Evolutionary conservation across 1,284 basidiomycete genomes (phyloP), one percentile per base, ranked within the genome.

Genomic region (Cryptococcus depauperatus): DNA sequence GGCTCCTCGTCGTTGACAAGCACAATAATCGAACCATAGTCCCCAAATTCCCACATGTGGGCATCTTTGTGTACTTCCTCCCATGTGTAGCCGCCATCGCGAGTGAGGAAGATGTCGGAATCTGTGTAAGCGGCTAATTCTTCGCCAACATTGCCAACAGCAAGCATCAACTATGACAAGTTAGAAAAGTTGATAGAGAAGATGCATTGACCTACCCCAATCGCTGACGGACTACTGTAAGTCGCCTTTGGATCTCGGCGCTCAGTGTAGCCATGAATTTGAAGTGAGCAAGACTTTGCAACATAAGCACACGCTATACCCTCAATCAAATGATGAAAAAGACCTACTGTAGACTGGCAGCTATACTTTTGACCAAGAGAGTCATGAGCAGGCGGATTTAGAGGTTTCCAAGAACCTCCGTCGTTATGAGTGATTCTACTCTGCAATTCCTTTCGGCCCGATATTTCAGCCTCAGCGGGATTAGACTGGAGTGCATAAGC

Each of bases 1-100:
- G 90, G 79, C 48, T 84, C 84, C 66, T 97, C 91, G 68, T 98
- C 95, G 67, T 97, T 95, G 44, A 82, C 90, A 70, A 98, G 83
- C 52, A 98, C 75, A 29, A 98, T 76, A 49, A 98, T 78, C 0
- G 90, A 90, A 7, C 95, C 93, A 2, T 89, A 93, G 71, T 98
- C 95, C 29, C 93, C 93, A 61, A 91, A 97, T 64, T 95, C 91
- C 90, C 91, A 99, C 43, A 95, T 77, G 65, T 97, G 86, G 0
- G 95, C 92, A 58, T 95, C 92, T 68, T 98, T 98, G 74, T 91
- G 89, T 3, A 99, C 85, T 72, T 98, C 93, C 64, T 95, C 82
- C 93, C 93, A 99, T 0, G 87, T 90, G 71, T 96, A 96, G 6
- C 93, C 95, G 5, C 83, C 95, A 61, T 99, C 90, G 3, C 93